Evolutionary conservation across 2,329 filamentous ascomycete species (phyloP).

Genomic region (Aureobasidium sp.): DNA sequence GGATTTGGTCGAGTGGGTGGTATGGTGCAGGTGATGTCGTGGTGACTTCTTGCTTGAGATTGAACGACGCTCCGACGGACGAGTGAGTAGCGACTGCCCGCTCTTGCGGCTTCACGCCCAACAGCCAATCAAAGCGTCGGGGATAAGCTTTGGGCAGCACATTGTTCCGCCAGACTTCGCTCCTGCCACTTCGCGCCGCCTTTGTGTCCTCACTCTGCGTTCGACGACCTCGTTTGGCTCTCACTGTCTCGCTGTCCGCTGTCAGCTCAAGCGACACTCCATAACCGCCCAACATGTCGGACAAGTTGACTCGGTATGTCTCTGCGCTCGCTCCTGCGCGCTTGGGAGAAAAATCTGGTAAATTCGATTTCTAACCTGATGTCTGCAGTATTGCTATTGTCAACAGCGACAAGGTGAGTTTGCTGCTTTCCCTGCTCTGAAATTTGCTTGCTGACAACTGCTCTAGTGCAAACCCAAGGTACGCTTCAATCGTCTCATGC

Average conservation of each 20-base stretch:
- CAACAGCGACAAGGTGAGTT: slow-evolving; percentile 84
- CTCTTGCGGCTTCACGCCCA: neutral
- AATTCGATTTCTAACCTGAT: slow-evolving; percentile 14
- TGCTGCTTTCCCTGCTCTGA: slow-evolving; percentile 19
- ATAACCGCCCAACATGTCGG: slow-evolving; percentile 54
- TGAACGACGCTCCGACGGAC: slow-evolving; percentile 3
- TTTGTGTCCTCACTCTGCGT: neutral
- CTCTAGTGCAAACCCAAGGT: slow-evolving; percentile 80
- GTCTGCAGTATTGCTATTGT: slow-evolving; percentile 85
- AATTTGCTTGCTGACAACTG: neutral
- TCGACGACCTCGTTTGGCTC: neutral
- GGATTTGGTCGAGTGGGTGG: neutral
- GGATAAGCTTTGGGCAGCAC: neutral
- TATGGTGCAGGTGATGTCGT: neutral
- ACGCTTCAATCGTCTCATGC: slow-evolving; percentile 18
- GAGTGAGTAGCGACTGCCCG: neutral
- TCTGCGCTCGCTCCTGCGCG: neutral
- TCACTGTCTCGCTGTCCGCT: neutral
- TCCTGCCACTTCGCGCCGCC: neutral
- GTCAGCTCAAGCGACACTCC: neutral
- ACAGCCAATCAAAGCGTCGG: neutral
- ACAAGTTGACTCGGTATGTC: slow-evolving; percentile 86
- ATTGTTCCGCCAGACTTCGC: neutral
- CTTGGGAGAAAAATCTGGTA: slow-evolving; percentile 9
- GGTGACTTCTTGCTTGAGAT: slow-evolving; percentile 3